phyloP scores from a whole-genome alignment of 2,329 filamentous ascomycete species.

The Paracamarosporium sp. region DNA sequence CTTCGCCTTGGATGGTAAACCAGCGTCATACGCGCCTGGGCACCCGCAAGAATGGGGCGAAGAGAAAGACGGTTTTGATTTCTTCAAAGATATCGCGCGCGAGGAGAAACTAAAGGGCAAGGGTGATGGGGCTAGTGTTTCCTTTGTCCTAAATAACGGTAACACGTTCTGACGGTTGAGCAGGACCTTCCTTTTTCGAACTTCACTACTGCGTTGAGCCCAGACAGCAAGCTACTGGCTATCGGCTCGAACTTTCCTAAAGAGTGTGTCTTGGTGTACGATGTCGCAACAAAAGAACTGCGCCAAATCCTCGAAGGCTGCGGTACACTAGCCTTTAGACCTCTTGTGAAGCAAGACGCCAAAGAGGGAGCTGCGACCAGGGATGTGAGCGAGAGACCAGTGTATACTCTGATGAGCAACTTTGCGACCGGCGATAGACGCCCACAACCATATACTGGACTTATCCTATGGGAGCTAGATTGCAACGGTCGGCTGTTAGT shows the following conservation, averaged over 20 bases:
- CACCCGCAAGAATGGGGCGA: conserved; percentile 25
- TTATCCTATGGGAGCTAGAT: conserved; percentile 38
- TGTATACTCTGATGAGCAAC: conserved; percentile 30
- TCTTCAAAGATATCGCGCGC: conserved; percentile 8
- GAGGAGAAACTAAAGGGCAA: too few relatives aligned
- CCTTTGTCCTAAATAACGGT: neutral
- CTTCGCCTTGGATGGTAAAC: conserved; percentile 17
- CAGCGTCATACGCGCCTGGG: conserved; percentile 21
- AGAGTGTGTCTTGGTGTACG: conserved; percentile 26
- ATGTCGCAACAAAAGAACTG: conserved; percentile 28
- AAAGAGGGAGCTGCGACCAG: neutral
- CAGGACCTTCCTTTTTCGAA: conserved; percentile 2
- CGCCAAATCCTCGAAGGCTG: conserved; percentile 31
- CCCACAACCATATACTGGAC: conserved; percentile 1
- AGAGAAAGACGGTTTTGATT: conserved; percentile 17
- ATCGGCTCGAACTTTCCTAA: conserved; percentile 18
- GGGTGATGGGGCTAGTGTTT: neutral
- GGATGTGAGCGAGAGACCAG: conserved; percentile 8
- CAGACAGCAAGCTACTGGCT: conserved; percentile 31
- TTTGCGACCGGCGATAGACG: conserved; percentile 8
- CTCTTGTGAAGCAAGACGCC: neutral
- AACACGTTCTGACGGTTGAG: neutral
- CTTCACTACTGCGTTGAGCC: conserved; percentile 20
- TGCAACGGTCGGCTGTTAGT: conserved; percentile 31
- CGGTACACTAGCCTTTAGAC: conserved; percentile 24